Evolutionary conservation across 2,329 filamentous ascomycete genomes (phyloP).

Genomic region (Colletotrichum tamarilloi): DNA sequence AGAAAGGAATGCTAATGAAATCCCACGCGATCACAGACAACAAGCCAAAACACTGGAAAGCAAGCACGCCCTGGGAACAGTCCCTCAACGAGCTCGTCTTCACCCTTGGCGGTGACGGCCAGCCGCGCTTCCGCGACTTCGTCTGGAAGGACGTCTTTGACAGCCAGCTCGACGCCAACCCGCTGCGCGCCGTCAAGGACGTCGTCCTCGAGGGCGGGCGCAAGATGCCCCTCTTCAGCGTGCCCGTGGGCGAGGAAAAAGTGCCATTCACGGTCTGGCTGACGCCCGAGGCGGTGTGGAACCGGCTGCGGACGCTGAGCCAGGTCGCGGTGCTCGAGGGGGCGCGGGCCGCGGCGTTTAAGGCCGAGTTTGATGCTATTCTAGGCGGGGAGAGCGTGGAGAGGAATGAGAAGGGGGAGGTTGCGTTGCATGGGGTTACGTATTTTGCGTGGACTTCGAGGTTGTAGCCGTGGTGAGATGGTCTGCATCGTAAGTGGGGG

Average conservation of each 20-base stretch:
- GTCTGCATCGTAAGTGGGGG: neutral
- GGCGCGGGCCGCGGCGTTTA: conserved; percentile 59
- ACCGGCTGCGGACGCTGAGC: conserved; percentile 73
- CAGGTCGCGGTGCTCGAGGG: conserved; percentile 72
- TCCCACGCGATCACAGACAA: conserved; percentile 62
- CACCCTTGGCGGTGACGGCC: conserved; percentile 63
- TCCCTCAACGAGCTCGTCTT: conserved; percentile 69
- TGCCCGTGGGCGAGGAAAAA: conserved; percentile 68
- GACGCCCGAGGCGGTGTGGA: conserved; percentile 69
- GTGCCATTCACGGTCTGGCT: conserved; percentile 70
- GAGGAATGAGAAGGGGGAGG: conserved; percentile 69
- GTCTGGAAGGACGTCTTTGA: conserved; percentile 75
- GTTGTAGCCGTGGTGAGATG: conserved; percentile 43
- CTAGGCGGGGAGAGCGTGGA: conserved; percentile 64
- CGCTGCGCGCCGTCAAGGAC: conserved; percentile 61
- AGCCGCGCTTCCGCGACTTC: conserved; percentile 73
- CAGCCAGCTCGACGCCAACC: conserved; percentile 63
- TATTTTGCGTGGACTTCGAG: conserved; percentile 71
- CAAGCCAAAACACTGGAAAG: conserved; percentile 65
- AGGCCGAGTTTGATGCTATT: conserved; percentile 63
- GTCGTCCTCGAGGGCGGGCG: conserved; percentile 46
- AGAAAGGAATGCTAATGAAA: neutral
- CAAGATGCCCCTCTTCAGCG: conserved; percentile 62
- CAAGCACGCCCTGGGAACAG: conserved; percentile 70
- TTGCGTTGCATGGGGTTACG: conserved; percentile 73